Percentiles rank a stretch among this genome's conserved stretches.
These are phyloP conservation scores for Metarhizium guizhouense DNA, from an alignment of 2,329 filamentous ascomycete species.

Conservation along the genomic window DNA sequence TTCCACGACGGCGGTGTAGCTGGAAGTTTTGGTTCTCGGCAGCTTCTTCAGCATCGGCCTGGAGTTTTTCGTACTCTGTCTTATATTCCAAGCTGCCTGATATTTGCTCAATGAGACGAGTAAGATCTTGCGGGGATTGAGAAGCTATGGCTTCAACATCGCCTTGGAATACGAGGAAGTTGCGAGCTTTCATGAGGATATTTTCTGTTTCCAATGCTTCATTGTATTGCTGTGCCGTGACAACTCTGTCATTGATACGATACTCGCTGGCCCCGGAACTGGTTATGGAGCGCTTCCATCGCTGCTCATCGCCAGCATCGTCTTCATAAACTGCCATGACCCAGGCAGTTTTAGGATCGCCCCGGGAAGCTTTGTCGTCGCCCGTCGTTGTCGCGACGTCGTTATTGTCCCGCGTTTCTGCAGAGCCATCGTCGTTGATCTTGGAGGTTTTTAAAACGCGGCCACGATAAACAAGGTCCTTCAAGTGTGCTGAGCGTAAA, in stretches of 20 bases:
- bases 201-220: conserved; percentile 86
- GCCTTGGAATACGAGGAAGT: conserved; percentile 97
- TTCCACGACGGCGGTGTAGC: conserved; percentile 79
- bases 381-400: conserved; percentile 50
- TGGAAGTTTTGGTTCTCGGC: conserved; percentile 84
- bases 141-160: conserved; percentile 96
- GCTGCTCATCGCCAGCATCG: conserved; percentile 87
- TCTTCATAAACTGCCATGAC: conserved; percentile 99
- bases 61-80: conserved; percentile 84
- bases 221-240: conserved; percentile 89
- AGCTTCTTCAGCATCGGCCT: conserved; percentile 76
- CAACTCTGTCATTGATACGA: conserved; percentile 85
- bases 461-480: conserved; percentile 92
- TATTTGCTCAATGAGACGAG: conserved; percentile 91
- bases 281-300: conserved; percentile 94
- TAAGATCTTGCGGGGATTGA: conserved; percentile 89
- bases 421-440: conserved; percentile 85
- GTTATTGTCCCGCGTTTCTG: conserved; percentile 49
- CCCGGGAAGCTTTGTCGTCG: conserved; percentile 57
- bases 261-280: conserved; percentile 86
- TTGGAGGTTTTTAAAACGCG: conserved; percentile 86
- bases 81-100: conserved; percentile 94
- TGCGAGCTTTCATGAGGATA: conserved; percentile 94
- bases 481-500: conserved; percentile 83
- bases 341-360: conserved; percentile 91